These are phyloP conservation scores for Plasmodium knowlesi DNA, from an alignment of 169 alveolate species.

Conservation along the genomic window DNA sequence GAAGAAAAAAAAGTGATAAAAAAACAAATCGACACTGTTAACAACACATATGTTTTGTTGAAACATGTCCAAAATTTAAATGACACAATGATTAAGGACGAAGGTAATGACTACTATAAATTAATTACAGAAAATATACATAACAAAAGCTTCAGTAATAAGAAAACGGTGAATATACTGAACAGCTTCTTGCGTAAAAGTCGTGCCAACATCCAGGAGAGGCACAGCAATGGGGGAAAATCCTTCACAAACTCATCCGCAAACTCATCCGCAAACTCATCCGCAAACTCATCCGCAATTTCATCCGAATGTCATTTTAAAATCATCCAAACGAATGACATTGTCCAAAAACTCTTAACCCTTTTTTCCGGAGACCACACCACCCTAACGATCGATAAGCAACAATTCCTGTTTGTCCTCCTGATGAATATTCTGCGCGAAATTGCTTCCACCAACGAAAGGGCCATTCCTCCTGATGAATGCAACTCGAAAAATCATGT, in stretches of 20 bases:
- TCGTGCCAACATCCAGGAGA: slow-evolving; percentile 27
- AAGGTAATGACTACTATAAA: slow-evolving; percentile 37
- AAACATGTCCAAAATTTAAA: slow-evolving; percentile 55
- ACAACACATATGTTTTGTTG: slow-evolving; percentile 42
- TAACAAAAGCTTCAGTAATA: slow-evolving; percentile 42
- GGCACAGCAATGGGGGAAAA: not conserved
- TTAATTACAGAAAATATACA: slow-evolving; percentile 32
- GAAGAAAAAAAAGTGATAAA: slow-evolving; percentile 52
- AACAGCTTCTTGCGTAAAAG: slow-evolving; percentile 45
- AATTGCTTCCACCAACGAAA: not conserved
- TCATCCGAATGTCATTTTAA: not conserved
- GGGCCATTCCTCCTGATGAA: not conserved
- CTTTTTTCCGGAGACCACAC: slow-evolving; percentile 20
- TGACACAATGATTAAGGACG: slow-evolving; percentile 47
- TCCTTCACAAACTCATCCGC: not conserved
- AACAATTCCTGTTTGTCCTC: slow-evolving; percentile 67
- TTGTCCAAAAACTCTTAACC: slow-evolving; percentile 3
- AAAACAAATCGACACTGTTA: slow-evolving; percentile 49
- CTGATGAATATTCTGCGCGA: slow-evolving; percentile 46
- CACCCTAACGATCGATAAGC: slow-evolving; percentile 47
- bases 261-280: not conserved
- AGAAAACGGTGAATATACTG: slow-evolving; percentile 45
- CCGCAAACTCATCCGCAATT: not conserved
- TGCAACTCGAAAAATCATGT: slow-evolving; percentile 9
- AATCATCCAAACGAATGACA: slow-evolving; percentile 54